Conservation (phyloP, 129 eudicot species). For the Flaveria brownii region DNA sequence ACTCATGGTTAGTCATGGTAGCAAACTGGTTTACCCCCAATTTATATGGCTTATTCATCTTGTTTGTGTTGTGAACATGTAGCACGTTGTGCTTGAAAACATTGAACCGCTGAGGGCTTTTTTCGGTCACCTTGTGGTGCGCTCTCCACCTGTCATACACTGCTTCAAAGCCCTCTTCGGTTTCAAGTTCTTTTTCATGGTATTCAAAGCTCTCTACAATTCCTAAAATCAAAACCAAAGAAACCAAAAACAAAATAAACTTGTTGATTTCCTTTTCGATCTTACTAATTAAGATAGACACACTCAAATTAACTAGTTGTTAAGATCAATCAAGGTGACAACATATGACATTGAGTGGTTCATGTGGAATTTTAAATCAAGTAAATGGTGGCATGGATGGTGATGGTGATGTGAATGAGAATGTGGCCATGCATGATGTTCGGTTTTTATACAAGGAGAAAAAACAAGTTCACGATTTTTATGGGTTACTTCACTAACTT, state of each 20-base stretch:
- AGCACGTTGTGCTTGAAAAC: constrained; percentile 61
- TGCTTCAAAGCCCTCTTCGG: constrained; percentile 52
- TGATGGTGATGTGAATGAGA: neutral
- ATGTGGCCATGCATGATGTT: constrained; percentile 15
- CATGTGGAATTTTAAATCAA: neutral
- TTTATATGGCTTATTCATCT: constrained; percentile 59
- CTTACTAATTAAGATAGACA: no score
- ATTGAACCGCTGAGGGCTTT: constrained; percentile 43
- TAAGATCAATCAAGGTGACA: no score
- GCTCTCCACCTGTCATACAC: constrained; percentile 73
- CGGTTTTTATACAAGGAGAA: neutral
- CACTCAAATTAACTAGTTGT: no score
- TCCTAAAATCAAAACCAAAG: constrained; percentile 40
- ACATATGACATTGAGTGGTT: neutral
- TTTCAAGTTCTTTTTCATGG: constrained; percentile 61
- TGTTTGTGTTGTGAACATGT: constrained; percentile 31
- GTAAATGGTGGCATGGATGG: constrained; percentile 1
- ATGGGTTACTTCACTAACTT: no score
- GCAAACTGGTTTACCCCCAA: constrained; percentile 68
- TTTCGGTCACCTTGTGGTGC: constrained; percentile 55
- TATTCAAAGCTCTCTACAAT: constrained; percentile 48
- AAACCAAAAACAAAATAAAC: constrained; percentile 32
- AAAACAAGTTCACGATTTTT: no score
- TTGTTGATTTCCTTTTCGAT: constrained; percentile 34
- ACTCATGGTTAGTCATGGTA: constrained; percentile 68